Base-by-base conservation (phyloP, 129 eudicot genomes). In the Lonicera japonica region DNA sequence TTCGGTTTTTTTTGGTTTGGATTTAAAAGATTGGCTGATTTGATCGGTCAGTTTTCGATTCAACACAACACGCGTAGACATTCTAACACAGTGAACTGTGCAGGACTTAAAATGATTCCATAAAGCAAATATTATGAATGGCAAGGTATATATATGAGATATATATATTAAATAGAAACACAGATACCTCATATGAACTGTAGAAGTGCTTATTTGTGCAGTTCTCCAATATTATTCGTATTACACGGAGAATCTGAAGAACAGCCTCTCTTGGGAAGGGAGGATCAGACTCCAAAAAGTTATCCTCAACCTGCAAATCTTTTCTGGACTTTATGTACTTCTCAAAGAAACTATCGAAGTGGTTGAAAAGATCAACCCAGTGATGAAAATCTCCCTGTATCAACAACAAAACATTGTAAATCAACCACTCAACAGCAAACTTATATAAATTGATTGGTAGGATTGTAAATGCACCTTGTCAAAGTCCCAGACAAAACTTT, bases 341-440 rank as follows among this genome's bases (percentile, higher is more conserved):
- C 82, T 88, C 99, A 61, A 92, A 92, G 77, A 65, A 92, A 10
- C 91, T 73, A 67, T 92, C 95, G 4, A 92, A 92, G 63, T 92
- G 96, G 73, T 82, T 88, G 59, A 92, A 88, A 66, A 92, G 86
- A 67, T 92, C 99, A 67, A 88, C 86, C 99, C 96, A 92, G 45
- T 92, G 96, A 77, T 88, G 92, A 64, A 88, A 92, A 62, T 92
- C 99, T 14, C 99, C 99, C 99, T 92, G 95, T 75, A 78, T 62
- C 57, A 68, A 59, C 57, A 57, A 52, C 62, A 68, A 67, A 36
- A 10, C 51, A 43, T 22, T 52, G 24, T 11, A 71, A 66, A 56
- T 50, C 65, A 69, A 43, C 46, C 14, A 38, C 13, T 61, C 54
- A 69, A 50, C 56, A 63, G 62, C 38, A 61, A 25, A 54, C 17